Conservation (phyloP, 2,329 filamentous ascomycete genomes). For the Aureobasidium sp. region DNA sequence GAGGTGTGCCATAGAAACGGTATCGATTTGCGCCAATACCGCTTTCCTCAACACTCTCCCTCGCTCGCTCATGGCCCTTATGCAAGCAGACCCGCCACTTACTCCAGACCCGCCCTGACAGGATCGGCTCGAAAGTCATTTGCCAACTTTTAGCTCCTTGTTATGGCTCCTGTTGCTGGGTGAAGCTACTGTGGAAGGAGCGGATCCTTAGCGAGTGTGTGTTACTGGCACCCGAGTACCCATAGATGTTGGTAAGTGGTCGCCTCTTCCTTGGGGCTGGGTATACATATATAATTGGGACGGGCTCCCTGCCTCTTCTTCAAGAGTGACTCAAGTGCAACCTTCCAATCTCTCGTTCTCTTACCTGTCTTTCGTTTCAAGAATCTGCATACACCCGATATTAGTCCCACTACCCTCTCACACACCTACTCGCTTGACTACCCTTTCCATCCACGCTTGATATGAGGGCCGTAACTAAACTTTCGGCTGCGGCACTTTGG, state of each 20-base stretch:
- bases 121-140: conserved; percentile 1
- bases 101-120: background rate
- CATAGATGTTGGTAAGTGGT: background rate
- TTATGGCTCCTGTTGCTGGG: background rate
- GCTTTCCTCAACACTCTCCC: background rate
- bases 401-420: background rate
- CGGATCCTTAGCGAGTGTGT: background rate
- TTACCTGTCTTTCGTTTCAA: background rate
- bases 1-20: conserved; percentile 7
- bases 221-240: background rate
- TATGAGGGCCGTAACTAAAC: background rate
- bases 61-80: background rate
- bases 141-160: conserved; percentile 7
- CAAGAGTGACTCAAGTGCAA: background rate
- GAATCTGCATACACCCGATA: background rate
- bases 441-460: background rate
- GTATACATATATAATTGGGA: background rate
- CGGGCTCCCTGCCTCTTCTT: background rate
- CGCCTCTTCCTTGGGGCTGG: background rate
- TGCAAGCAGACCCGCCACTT: background rate
- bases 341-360: background rate
- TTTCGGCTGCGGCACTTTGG: conserved; percentile 1
- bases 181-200: background rate
- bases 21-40: background rate
- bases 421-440: background rate